These are phyloP conservation scores for Eucalyptus polyanthemos DNA, from an alignment of 345 rosid genomes.

Conservation along the genomic window DNA sequence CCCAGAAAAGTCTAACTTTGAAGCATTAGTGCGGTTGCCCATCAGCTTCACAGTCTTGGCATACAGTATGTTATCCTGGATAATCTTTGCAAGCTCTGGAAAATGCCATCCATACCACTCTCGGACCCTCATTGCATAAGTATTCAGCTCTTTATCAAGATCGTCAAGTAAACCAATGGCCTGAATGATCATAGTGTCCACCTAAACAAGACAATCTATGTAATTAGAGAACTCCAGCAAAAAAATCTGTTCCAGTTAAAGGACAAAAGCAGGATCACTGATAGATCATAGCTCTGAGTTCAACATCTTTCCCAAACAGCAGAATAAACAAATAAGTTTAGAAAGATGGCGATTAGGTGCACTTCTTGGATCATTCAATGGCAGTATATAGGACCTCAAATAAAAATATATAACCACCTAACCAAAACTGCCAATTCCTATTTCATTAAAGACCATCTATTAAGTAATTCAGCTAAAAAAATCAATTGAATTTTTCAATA, in stretches of 20 bases:
- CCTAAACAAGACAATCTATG: constrained; percentile 24
- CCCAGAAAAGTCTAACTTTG: constrained; percentile 86
- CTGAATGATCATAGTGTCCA: constrained; percentile 95
- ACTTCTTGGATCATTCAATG: background rate
- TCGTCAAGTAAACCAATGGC: constrained; percentile 94
- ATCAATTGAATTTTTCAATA: background rate
- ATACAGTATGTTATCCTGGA: constrained; percentile 68
- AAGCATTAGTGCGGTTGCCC: constrained; percentile 76
- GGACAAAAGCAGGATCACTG: background rate
- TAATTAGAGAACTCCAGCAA: background rate
- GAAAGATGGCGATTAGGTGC: background rate
- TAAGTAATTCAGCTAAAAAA: background rate
- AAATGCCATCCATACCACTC: constrained; percentile 99
- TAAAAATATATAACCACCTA: background rate
- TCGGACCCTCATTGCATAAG: constrained; percentile 84
- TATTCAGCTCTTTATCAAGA: constrained; percentile 92
- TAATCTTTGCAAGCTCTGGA: constrained; percentile 90
- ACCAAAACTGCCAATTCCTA: background rate
- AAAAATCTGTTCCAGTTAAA: background rate
- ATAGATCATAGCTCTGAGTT: background rate
- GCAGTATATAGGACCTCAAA: background rate
- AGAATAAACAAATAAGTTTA: background rate
- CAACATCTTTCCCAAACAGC: background rate
- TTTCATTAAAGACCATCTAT: background rate
- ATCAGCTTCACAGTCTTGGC: constrained; percentile 80